Evolutionary conservation across 441 rosid genomes (phyloP).

Genomic region (Mallotus repandus): DNA sequence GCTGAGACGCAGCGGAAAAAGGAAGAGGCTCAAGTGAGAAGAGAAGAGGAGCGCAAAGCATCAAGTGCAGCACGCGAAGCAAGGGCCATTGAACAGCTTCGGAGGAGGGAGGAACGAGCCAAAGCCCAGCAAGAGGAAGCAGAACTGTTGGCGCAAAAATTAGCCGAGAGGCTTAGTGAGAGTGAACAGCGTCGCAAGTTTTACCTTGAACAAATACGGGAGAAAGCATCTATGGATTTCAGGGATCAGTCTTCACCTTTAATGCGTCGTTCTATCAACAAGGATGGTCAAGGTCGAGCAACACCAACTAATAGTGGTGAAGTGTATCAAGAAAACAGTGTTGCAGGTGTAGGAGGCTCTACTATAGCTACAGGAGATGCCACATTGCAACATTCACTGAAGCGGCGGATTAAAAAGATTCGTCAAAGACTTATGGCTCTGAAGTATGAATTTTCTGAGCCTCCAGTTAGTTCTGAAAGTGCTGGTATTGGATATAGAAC

Average conservation of each 20-base stretch:
- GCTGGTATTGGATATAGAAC: constrained; percentile 66
- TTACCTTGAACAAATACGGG: constrained; percentile 77
- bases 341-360: constrained; percentile 34
- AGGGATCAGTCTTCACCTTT: constrained; percentile 84
- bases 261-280: constrained; percentile 49
- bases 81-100: constrained; percentile 71
- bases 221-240: constrained; percentile 84
- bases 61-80: constrained; percentile 85
- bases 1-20: constrained; percentile 77
- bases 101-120: constrained; percentile 74
- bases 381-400: constrained; percentile 55
- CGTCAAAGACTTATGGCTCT: constrained; percentile 82
- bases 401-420: constrained; percentile 65
- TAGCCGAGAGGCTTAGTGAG: constrained; percentile 74
- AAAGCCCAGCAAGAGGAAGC: constrained; percentile 93
- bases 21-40: constrained; percentile 84
- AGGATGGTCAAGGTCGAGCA: constrained; percentile 61
- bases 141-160: constrained; percentile 73
- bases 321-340: constrained; percentile 45
- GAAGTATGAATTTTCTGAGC: constrained; percentile 62
- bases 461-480: constrained; percentile 51
- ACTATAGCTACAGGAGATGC: constrained; percentile 38
- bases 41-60: constrained; percentile 87
- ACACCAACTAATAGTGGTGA: constrained; percentile 46
- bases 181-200: constrained; percentile 81